Percentiles rank a stretch among this genome's conserved stretches.
These are phyloP conservation scores for Tuber microsphaerosporum DNA, from an alignment of 495 filamentous ascomycete species.

Conservation along the genomic window DNA sequence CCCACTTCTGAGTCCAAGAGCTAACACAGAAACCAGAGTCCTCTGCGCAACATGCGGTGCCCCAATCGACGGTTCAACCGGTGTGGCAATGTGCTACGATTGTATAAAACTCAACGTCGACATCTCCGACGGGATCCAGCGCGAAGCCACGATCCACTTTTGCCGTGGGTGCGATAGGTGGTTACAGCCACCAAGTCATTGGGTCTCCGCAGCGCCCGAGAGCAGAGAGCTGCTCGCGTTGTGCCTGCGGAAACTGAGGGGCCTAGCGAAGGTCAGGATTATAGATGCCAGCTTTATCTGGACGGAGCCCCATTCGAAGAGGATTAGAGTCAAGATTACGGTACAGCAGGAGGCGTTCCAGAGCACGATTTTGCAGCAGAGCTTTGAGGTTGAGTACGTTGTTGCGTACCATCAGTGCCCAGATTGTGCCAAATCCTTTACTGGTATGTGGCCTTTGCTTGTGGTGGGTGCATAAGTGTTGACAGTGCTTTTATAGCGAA, in stretches of 20 bases:
- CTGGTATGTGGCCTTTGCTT: conserved; percentile 6
- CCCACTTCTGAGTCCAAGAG: neutral
- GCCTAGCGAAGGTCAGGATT: conserved; percentile 77
- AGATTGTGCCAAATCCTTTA: conserved; percentile 84
- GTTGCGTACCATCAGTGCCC: conserved; percentile 83
- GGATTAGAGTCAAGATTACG: conserved; percentile 87
- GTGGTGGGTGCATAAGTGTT: neutral
- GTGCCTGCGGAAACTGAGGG: conserved; percentile 73
- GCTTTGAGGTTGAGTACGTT: conserved; percentile 87
- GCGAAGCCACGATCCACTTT: conserved; percentile 72
- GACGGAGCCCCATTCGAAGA: conserved; percentile 91
- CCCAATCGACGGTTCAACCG: conserved; percentile 88
- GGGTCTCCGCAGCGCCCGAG: conserved; percentile 74
- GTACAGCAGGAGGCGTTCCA: conserved; percentile 77
- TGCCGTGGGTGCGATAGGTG: conserved; percentile 91
- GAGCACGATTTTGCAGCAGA: conserved; percentile 78
- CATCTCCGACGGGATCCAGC: conserved; percentile 83
- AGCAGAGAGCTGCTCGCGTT: conserved; percentile 83
- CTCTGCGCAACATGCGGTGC: conserved; percentile 93
- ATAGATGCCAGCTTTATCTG: conserved; percentile 95
- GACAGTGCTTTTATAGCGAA: conserved; percentile 57
- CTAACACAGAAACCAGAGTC: conserved; percentile 51
- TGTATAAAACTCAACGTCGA: conserved; percentile 90
- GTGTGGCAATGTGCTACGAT: conserved; percentile 77
- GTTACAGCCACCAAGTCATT: conserved; percentile 77